Percentiles rank a stretch among this genome's conserved stretches.
Evolutionary conservation across 1,284 basidiomycete genomes (phyloP).

Genomic region (Tylopilus orsonianus): DNA sequence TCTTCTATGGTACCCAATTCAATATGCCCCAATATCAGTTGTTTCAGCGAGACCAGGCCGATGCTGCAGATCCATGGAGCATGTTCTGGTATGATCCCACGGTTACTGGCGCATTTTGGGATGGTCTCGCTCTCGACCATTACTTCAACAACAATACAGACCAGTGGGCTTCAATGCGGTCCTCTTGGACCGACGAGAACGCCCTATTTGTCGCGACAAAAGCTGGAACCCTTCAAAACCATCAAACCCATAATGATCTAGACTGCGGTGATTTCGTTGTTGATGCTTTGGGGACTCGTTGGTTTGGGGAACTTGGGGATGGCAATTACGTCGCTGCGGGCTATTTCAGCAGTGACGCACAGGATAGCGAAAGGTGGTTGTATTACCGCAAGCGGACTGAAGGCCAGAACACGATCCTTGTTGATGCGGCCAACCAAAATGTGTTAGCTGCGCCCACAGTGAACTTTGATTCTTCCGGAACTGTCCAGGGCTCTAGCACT

Average conservation of each 20-base stretch:
- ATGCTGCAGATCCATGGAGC: constrained; percentile 88
- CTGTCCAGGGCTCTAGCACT: constrained; percentile 79
- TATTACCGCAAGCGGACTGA: constrained; percentile 97
- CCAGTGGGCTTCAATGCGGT: constrained; percentile 91
- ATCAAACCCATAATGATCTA: constrained; percentile 93
- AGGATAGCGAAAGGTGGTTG: constrained; percentile 74
- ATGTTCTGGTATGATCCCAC: constrained; percentile 98
- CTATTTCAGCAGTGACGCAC: constrained; percentile 75
- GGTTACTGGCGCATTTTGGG: constrained; percentile 88
- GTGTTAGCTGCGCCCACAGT: constrained; percentile 68
- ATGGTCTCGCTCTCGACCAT: constrained; percentile 78
- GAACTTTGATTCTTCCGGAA: constrained; percentile 57
- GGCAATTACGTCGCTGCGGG: constrained; percentile 74
- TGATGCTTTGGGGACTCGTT: constrained; percentile 92
- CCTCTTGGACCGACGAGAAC: constrained; percentile 87
- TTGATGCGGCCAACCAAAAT: constrained; percentile 80
- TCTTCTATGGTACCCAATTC: constrained; percentile 72
- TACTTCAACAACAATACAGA: constrained; percentile 72
- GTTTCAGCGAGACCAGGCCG: constrained; percentile 90
- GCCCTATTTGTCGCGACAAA: constrained; percentile 89
- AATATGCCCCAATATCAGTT: constrained; percentile 75
- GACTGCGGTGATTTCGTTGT: constrained; percentile 94
- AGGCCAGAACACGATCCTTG: constrained; percentile 93
- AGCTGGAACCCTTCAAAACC: constrained; percentile 72
- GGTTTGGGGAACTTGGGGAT: constrained; percentile 93